phyloP scores from a whole-genome alignment of 257 asterid genomes.

The Ophiorrhiza pumila region DNA sequence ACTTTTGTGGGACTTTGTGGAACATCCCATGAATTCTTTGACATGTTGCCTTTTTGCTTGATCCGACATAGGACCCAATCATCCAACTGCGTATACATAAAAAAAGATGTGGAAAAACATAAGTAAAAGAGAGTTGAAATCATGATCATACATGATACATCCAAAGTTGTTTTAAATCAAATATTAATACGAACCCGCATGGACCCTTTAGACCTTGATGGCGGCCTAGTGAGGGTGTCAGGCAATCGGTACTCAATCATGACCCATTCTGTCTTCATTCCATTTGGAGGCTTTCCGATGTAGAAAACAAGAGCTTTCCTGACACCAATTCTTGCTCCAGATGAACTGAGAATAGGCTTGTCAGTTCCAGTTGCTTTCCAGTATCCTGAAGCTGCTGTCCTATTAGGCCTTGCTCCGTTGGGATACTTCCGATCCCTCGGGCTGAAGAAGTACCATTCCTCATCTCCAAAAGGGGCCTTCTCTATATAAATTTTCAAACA shows the following conservation, averaged over 20 bases:
- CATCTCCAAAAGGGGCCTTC: conserved; percentile 48
- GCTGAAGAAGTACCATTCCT: conserved; percentile 63
- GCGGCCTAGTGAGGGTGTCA: conserved; percentile 33
- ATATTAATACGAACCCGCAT: conserved; percentile 60
- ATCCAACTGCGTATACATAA: conserved; percentile 41
- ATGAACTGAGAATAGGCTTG: conserved; percentile 37
- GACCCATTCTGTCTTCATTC: conserved; percentile 51
- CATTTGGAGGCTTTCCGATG: conserved; percentile 51
- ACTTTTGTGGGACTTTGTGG: conserved; percentile 24
- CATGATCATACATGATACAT: not conserved
- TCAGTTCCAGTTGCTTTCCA: conserved; percentile 74
- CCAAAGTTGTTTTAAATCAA: not conserved
- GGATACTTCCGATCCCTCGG: conserved; percentile 68
- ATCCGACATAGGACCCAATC: conserved; percentile 68
- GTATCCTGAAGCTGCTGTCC: conserved; percentile 51
- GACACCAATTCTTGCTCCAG: conserved; percentile 53
- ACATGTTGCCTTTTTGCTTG: conserved; percentile 68
- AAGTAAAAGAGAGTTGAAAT: not conserved
- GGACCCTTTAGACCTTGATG: conserved; percentile 44
- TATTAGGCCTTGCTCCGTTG: conserved; percentile 60
- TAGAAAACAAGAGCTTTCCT: conserved; percentile 60
- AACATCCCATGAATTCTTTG: conserved; percentile 45
- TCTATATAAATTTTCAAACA: conserved; percentile 25
- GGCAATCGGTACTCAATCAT: conserved; percentile 66
- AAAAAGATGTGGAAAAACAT: not conserved